A percentile compares a stretch with the other conserved stretches of the same genome.
Conservation (phyloP, 1,284 basidiomycete genomes). For the Cutaneotrichosporon sp. region DNA sequence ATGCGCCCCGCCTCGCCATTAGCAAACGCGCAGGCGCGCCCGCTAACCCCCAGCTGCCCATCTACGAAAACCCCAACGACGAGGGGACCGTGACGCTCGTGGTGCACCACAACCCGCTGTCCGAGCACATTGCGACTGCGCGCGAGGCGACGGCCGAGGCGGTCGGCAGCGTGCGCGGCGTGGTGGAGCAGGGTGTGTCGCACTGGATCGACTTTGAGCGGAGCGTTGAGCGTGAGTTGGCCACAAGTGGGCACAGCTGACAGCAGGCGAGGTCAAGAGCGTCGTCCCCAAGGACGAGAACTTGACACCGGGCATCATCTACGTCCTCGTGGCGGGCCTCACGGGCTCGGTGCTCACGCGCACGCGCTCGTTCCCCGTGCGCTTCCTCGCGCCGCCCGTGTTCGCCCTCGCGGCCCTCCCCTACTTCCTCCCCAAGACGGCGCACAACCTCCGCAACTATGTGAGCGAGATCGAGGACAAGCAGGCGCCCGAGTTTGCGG, state of each 20-base stretch:
- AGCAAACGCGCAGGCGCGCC: no score
- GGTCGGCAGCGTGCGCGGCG: slow-evolving; percentile 61
- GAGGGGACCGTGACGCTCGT: slow-evolving; percentile 63
- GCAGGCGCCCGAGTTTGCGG: slow-evolving; percentile 67
- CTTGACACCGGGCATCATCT: slow-evolving; percentile 80
- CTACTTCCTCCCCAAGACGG: slow-evolving; percentile 79
- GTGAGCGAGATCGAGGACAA: slow-evolving; percentile 68
- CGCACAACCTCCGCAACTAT: slow-evolving; percentile 68
- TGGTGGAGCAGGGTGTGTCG: slow-evolving; percentile 69
- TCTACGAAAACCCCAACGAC: slow-evolving; percentile 65
- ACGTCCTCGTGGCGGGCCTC: slow-evolving; percentile 83
- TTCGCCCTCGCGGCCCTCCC: slow-evolving; percentile 66
- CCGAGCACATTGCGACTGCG: slow-evolving; percentile 67
- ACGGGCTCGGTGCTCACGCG: slow-evolving; percentile 82
- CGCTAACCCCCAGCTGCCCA: slow-evolving; percentile 63
- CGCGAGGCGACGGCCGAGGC: slow-evolving; percentile 62
- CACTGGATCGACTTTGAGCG: slow-evolving; percentile 81
- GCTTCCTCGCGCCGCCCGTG: slow-evolving; percentile 69
- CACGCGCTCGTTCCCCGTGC: slow-evolving; percentile 66
- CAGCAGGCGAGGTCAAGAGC: slow-evolving; percentile 72
- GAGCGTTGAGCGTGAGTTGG: slow-evolving; percentile 78
- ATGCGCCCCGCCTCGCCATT: no score
- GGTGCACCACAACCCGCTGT: slow-evolving; percentile 70
- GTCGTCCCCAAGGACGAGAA: slow-evolving; percentile 76
- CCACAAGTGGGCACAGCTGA: no score